phyloP scores from a whole-genome alignment of 2,329 filamentous ascomycete species.

The Teratosphaeria nubilosa region DNA sequence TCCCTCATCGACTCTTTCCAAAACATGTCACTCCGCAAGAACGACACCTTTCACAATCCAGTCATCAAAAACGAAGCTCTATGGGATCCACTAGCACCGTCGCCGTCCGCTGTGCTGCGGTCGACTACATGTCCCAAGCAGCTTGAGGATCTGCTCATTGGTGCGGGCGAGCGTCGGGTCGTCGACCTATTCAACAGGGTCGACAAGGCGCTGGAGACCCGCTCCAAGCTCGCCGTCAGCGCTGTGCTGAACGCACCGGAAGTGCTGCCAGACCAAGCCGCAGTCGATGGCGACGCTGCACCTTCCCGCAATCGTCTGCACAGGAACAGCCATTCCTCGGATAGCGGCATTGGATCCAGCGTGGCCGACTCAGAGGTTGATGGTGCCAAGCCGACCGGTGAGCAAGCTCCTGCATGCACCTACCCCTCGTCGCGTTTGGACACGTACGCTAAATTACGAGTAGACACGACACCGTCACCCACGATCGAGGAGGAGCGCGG shows the following conservation, averaged over 20 bases:
- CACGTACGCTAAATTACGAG: conserved; percentile 1
- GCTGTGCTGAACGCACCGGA: conserved; percentile 39
- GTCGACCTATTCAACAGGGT: conserved; percentile 35
- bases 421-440: background rate
- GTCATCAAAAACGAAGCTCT: conserved; percentile 30
- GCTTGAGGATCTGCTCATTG: conserved; percentile 38
- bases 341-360: conserved; percentile 82
- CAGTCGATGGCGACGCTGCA: conserved; percentile 21
- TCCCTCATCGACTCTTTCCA: conserved; percentile 28
- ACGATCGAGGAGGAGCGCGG: conserved; percentile 30
- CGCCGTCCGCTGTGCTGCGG: conserved; percentile 34
- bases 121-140: conserved; percentile 40
- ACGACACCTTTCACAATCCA: conserved; percentile 39
- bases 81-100: conserved; percentile 25
- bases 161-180: conserved; percentile 35
- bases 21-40: conserved; percentile 38
- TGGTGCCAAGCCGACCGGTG: conserved; percentile 17
- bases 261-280: conserved; percentile 29
- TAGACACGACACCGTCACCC: background rate
- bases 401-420: conserved; percentile 7
- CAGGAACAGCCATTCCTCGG: conserved; percentile 62
- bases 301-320: conserved; percentile 20
- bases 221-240: conserved; percentile 25
- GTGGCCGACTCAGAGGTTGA: conserved; percentile 37
- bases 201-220: conserved; percentile 32